Evolutionary conservation across 1,139 yeast genomes (phyloP).

Genomic region (Suhomyces chickasaworum): DNA sequence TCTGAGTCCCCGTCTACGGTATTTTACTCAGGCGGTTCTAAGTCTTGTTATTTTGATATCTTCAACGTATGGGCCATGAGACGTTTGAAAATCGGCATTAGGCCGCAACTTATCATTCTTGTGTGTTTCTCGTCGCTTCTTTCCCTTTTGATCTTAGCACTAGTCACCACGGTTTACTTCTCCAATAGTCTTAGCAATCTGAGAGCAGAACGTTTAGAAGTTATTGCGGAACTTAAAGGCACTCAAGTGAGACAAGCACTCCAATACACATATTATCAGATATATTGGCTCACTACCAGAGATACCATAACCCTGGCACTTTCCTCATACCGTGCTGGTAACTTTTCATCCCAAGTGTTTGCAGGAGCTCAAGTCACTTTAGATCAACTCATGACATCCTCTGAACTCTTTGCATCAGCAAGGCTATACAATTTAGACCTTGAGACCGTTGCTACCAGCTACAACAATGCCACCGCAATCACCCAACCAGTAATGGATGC

Average conservation of each 20-base stretch:
- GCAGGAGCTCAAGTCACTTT: constrained; percentile 46
- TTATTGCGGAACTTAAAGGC: constrained; percentile 78
- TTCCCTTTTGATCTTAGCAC: constrained; percentile 73
- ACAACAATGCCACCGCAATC: constrained; percentile 33
- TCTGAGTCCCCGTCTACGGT: constrained; percentile 1
- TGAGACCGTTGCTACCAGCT: constrained; percentile 36
- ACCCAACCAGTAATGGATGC: constrained; percentile 35
- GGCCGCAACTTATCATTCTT: constrained; percentile 76
- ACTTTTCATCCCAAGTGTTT: constrained; percentile 48
- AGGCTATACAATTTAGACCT: constrained; percentile 63
- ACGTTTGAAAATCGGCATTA: constrained; percentile 53
- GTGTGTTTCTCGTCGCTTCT: constrained; percentile 76
- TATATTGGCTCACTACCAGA: constrained; percentile 65
- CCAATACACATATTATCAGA: constrained; percentile 65
- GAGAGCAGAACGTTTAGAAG: constrained; percentile 70
- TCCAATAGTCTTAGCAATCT: constrained; percentile 61
- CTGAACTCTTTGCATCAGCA: constrained; percentile 66
- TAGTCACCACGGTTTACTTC: constrained; percentile 80
- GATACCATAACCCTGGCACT: constrained; percentile 63
- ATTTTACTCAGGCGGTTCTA: background rate
- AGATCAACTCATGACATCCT: constrained; percentile 62
- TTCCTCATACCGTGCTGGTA: constrained; percentile 70
- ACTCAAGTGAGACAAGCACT: constrained; percentile 75
- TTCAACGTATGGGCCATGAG: constrained; percentile 26
- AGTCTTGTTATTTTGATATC: background rate